These are phyloP conservation scores for Neolentinus lepideus DNA, from an alignment of 1,284 basidiomycete species.

Conservation along the genomic window DNA sequence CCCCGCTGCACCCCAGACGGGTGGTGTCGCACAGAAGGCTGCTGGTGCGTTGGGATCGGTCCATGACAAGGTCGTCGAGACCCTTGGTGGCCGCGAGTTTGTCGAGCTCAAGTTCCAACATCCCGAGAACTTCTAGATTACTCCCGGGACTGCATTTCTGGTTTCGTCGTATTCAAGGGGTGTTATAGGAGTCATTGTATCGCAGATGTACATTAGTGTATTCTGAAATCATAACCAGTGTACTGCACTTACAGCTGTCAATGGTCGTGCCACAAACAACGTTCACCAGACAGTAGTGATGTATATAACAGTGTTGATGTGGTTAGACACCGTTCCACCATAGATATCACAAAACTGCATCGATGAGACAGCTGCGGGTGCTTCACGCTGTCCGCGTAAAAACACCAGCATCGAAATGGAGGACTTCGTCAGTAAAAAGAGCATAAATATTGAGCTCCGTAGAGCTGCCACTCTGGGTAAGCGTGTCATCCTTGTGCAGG, in stretches of 20 bases:
- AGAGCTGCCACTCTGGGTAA: conserved; percentile 1
- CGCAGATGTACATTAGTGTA: background rate
- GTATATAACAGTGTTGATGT: background rate
- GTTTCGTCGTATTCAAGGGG: no score
- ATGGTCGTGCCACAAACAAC: background rate
- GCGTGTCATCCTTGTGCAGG: conserved; percentile 4
- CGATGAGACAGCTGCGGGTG: no score
- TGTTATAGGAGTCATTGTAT: background rate
- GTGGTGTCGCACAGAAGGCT: conserved; percentile 14
- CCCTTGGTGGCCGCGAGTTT: conserved; percentile 5
- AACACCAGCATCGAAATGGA: no score
- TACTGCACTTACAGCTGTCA: background rate
- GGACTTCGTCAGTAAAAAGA: background rate
- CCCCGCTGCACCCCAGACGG: conserved; percentile 12
- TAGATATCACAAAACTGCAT: no score
- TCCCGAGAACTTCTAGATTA: conserved; percentile 4
- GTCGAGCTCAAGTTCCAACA: conserved; percentile 8
- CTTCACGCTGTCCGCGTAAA: no score
- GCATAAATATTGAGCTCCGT: conserved; percentile 3
- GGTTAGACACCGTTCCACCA: no score
- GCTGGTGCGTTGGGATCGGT: conserved; percentile 9
- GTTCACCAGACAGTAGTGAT: background rate
- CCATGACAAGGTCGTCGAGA: conserved; percentile 13
- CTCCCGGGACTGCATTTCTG: background rate
- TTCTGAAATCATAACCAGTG: background rate